phyloP scores from a whole-genome alignment of 352 stramenopile genomes.

The Plasmopara muralis region DNA sequence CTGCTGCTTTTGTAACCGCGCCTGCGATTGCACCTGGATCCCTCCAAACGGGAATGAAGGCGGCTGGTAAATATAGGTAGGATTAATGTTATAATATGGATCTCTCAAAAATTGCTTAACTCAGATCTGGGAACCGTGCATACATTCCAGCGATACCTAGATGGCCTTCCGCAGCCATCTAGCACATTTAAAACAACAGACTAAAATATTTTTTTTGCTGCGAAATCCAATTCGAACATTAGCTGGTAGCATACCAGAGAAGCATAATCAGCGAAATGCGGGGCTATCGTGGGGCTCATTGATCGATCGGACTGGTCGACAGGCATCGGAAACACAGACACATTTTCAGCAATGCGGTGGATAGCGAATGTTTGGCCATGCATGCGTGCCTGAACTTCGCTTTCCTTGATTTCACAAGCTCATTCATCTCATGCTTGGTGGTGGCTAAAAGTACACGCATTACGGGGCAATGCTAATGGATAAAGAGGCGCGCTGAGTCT shows the following conservation, averaged over 20 bases:
- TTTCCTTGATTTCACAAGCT: slow-evolving; percentile 87
- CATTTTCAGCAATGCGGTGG: slow-evolving; percentile 96
- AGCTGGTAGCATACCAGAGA: slow-evolving; percentile 11
- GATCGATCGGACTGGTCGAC: slow-evolving; percentile 78
- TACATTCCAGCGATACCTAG: slow-evolving; percentile 92
- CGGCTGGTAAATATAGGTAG: slow-evolving; percentile 66
- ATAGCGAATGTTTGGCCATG: no score
- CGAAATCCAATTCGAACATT: no score
- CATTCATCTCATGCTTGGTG: slow-evolving; percentile 90
- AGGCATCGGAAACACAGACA: slow-evolving; percentile 90
- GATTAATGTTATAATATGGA: slow-evolving; percentile 77
- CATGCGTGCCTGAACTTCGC: slow-evolving; percentile 64
- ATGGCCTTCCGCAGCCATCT: slow-evolving; percentile 91
- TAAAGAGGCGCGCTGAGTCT: slow-evolving; percentile 95
- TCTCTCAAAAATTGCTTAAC: slow-evolving; percentile 79
- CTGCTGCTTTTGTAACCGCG: slow-evolving; percentile 44
- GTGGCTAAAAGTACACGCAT: slow-evolving; percentile 94
- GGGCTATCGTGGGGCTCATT: slow-evolving; percentile 82
- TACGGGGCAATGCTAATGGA: slow-evolving; percentile 86
- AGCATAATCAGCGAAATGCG: slow-evolving; percentile 91
- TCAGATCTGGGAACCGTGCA: slow-evolving; percentile 68
- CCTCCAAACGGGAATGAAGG: slow-evolving; percentile 83
- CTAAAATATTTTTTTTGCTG: neutral
- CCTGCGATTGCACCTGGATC: slow-evolving; percentile 54
- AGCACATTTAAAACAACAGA: neutral